A percentile compares a stretch with the other conserved stretches of the same genome.
Evolutionary conservation across 352 stramenopile genomes (phyloP).

Genomic region (Pythium plurisporium): DNA sequence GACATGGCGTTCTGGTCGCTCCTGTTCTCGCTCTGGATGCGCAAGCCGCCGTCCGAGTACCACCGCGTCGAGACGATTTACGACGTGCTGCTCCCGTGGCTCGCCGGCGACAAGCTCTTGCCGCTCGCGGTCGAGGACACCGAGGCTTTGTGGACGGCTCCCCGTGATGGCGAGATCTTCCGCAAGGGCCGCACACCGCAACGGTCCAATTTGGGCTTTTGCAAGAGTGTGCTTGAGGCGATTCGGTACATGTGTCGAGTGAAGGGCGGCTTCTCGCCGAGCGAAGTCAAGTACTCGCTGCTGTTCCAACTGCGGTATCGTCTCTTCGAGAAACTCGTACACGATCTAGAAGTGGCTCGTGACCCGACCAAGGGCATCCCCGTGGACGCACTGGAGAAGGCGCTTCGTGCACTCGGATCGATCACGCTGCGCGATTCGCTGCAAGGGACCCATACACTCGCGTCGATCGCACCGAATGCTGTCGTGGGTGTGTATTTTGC

Average conservation of each 20-base stretch:
- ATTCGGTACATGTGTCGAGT: conserved; percentile 64
- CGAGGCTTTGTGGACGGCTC: conserved; percentile 28
- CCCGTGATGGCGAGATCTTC: neutral
- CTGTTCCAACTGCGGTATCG: conserved; percentile 68
- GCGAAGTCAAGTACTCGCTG: conserved; percentile 65
- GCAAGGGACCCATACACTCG: conserved; percentile 61
- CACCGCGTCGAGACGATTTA: conserved; percentile 86
- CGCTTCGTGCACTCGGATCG: conserved; percentile 50
- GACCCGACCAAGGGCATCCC: conserved; percentile 48
- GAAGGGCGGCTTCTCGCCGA: conserved; percentile 46
- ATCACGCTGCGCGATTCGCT: conserved; percentile 71
- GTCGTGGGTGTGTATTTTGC: conserved; percentile 81
- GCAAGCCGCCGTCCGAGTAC: conserved; percentile 81
- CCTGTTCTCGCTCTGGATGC: conserved; percentile 82
- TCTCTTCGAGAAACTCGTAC: conserved; percentile 53
- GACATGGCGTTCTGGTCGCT: conserved; percentile 86
- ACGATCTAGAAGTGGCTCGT: conserved; percentile 47
- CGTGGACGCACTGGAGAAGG: conserved; percentile 44
- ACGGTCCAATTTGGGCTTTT: conserved; percentile 73
- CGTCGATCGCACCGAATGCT: conserved; percentile 39
- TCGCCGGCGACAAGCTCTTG: conserved; percentile 69
- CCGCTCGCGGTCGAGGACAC: conserved; percentile 51
- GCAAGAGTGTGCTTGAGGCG: conserved; percentile 78
- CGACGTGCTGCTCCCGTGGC: conserved; percentile 86
- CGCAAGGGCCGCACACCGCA: conserved; percentile 46